Percentiles rank a stretch among this genome's conserved stretches.
phyloP scores from a whole-genome alignment of 495 filamentous ascomycete species.

The Parmelia sp. region DNA sequence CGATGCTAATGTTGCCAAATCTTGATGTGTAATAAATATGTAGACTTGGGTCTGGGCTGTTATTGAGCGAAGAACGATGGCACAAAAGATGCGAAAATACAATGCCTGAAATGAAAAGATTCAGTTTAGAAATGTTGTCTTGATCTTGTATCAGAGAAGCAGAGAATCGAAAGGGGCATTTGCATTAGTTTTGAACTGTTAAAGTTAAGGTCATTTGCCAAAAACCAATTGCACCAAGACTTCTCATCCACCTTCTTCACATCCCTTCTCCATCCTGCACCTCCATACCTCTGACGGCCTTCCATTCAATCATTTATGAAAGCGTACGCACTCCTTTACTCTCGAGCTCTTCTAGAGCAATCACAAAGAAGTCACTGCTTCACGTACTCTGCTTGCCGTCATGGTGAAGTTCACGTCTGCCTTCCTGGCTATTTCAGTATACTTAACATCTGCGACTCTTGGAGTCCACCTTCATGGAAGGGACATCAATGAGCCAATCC shows the following conservation, averaged over 20 bases:
- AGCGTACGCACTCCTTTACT: not conserved
- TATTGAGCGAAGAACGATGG: not conserved
- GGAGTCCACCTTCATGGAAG: slow-evolving; percentile 23
- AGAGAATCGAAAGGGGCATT: not conserved
- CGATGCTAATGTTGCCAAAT: not conserved
- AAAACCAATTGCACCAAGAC: not conserved
- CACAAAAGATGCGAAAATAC: not conserved
- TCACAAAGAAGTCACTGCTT: not conserved
- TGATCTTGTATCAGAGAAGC: too few relatives aligned
- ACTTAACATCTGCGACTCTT: slow-evolving; percentile 1
- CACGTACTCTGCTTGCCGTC: not conserved
- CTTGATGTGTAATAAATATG: not conserved
- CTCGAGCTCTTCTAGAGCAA: not conserved
- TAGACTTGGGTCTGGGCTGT: not conserved
- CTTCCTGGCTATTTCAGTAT: slow-evolving; percentile 1
- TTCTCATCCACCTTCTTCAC: not conserved
- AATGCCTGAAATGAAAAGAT: not conserved
- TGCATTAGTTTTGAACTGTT: not conserved
- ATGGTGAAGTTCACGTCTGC: slow-evolving; percentile 4
- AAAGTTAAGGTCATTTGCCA: not conserved
- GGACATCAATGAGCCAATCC: slow-evolving; percentile 24
- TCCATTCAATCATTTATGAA: too few relatives aligned
- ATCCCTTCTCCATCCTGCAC: not conserved
- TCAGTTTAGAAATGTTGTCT: not conserved
- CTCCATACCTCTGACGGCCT: not conserved